Conservation (phyloP, 257 asterid genomes). For the Scutellaria baicalensis region DNA sequence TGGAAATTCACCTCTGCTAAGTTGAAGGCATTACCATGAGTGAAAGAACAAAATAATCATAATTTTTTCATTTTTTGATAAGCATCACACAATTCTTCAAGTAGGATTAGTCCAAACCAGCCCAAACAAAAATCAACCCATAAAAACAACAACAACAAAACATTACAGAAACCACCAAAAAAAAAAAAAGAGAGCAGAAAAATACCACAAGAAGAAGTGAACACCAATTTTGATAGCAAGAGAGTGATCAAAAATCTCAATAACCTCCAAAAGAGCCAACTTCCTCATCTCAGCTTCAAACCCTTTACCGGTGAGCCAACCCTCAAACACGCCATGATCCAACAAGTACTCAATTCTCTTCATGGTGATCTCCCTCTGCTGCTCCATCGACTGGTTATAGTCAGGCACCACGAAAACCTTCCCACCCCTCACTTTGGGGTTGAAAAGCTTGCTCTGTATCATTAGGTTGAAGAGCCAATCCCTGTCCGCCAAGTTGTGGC, state of each 20-base stretch:
- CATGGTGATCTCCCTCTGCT: conserved; percentile 97
- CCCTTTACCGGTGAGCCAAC: conserved; percentile 78
- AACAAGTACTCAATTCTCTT: conserved; percentile 63
- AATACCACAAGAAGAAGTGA: conserved; percentile 84
- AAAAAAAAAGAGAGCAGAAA: background rate
- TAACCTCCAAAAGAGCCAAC: conserved; percentile 72
- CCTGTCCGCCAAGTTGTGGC: conserved; percentile 68
- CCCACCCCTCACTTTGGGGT: conserved; percentile 64
- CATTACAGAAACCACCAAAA: background rate
- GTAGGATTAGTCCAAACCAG: background rate
- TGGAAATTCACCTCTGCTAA: background rate
- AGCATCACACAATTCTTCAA: background rate
- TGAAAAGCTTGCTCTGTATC: conserved; percentile 70
- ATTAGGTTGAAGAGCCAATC: conserved; percentile 80
- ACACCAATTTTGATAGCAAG: conserved; percentile 83
- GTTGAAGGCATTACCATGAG: background rate
- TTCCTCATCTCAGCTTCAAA: conserved; percentile 78
- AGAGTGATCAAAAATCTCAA: conserved; percentile 77
- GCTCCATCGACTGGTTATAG: conserved; percentile 92
- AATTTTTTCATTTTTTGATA: background rate
- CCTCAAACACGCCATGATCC: conserved; percentile 73
- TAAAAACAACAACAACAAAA: background rate
- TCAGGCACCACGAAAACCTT: conserved; percentile 72
- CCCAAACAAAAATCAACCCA: background rate
- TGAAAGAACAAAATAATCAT: background rate